Base-by-base conservation (phyloP, 345 rosid genomes). In the Turritis glabra region DNA sequence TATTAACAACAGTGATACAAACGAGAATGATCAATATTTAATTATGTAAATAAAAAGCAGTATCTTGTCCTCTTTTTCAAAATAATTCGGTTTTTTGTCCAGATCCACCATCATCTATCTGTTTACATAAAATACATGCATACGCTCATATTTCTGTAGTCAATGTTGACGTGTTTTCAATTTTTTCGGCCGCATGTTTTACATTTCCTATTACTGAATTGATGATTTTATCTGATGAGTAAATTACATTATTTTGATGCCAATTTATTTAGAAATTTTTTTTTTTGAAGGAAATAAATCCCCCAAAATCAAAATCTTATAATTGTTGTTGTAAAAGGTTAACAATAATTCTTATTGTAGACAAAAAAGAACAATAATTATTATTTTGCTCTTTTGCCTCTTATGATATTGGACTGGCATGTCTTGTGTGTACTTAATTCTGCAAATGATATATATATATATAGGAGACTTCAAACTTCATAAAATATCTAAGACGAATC, bases 1-100 rank as follows among this genome's bases (percentile, higher is more conserved):
- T 15, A 41, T 25, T 8, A n/a, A 37, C 47, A 35, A 58, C 17
- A 30, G 5, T 61, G 22, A 14, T 38, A 69, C 29, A 46, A 33
- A 46, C n/a, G 5, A 47, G 37, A 48, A 32, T 18, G 33, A 43
- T 26, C 9, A 26, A 5, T 9, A 25, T 3, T 37, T 25, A 25
- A 46, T 25, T 58, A 33, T 47, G 15, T 17, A 25, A 48, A 50
- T 12, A 18, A 50, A 72, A 72, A 70, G 76, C 52, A 52, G 69
- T 14, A 40, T 52, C 52, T 62, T 72, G 76, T 62, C 69, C 25
- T 60, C 29, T 12, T 61, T 47, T 59, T 38, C 48, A 51, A 71
- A 33, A 23, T 14, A 47, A 46, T 7, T 23, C 27, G 30, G 60
- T 35, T 60, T 35, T 60, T 35, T 35, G 35, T 58, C 27, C 17